A percentile compares a stretch with the other conserved stretches of the same genome.
phyloP scores from a whole-genome alignment of 192 early-diverging fungal species.

The Chytriomyces sp. region DNA sequence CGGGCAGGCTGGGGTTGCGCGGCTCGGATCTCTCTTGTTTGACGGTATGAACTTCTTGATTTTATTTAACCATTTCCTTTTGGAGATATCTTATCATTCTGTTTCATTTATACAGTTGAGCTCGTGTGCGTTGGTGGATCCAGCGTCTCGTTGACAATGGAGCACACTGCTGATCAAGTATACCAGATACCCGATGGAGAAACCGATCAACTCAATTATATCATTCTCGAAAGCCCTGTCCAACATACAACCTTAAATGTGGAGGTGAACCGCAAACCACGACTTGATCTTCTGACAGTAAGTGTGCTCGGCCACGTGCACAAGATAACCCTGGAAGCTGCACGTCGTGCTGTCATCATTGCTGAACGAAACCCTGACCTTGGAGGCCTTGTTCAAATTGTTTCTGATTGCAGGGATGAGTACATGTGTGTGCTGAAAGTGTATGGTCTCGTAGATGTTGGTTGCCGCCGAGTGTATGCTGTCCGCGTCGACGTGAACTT shows the following conservation, averaged over 20 bases:
- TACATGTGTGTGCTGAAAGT: background rate
- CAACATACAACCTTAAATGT: background rate
- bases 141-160: conserved; percentile 20
- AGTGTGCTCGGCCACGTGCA: background rate
- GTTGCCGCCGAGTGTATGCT: conserved; percentile 15
- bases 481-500: conserved; percentile 12
- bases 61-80: background rate
- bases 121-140: conserved; percentile 13
- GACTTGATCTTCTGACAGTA: background rate
- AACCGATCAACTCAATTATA: background rate
- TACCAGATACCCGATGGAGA: conserved; percentile 24
- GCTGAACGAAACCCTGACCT: background rate
- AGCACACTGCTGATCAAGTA: conserved; percentile 32
- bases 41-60: conserved; percentile 14
- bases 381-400: background rate
- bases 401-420: background rate
- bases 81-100: background rate
- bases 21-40: conserved; percentile 21
- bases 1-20: background rate
- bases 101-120: conserved; percentile 5
- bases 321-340: background rate
- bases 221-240: conserved; percentile 11
- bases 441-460: conserved; percentile 11
- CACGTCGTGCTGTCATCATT: conserved; percentile 10
- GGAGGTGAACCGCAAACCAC: background rate